Conservation (phyloP, 169 alveolate genomes). For the Cyclospora cayetanensis region DNA sequence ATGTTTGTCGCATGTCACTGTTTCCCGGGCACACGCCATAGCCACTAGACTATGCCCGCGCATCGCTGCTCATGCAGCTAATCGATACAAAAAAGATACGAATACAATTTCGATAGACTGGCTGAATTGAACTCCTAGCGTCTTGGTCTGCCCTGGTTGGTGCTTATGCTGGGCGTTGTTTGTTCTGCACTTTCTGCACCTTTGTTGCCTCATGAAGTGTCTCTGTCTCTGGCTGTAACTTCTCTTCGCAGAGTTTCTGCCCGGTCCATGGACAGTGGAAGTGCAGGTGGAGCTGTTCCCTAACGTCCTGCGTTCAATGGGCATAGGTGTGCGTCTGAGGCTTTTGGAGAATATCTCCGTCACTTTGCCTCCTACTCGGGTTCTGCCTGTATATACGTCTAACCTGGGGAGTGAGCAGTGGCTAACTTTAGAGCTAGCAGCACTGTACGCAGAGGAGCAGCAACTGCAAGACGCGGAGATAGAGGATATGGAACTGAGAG, state of each 20-base stretch:
- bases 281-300: constrained; percentile 41
- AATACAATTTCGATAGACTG: too few species aligned
- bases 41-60: too few species aligned
- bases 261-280: constrained; percentile 43
- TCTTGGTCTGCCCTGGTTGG: too few species aligned
- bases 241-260: constrained; percentile 9
- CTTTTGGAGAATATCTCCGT: constrained; percentile 18
- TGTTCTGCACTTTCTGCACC: too few species aligned
- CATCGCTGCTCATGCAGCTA: too few species aligned
- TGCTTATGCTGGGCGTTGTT: too few species aligned
- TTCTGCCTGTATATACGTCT: constrained; percentile 3
- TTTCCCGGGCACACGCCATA: too few species aligned
- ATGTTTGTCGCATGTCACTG: too few species aligned
- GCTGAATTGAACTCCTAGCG: too few species aligned
- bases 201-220: not conserved
- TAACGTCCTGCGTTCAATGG: constrained; percentile 15
- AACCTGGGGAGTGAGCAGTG: not conserved
- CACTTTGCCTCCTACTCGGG: constrained; percentile 27
- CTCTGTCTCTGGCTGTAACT: not conserved
- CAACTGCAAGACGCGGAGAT: not conserved
- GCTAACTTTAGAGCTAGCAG: constrained; percentile 52
- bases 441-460: not conserved
- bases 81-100: too few species aligned
- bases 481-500: not conserved
- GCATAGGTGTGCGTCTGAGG: constrained; percentile 47